phyloP scores from a whole-genome alignment of 2,329 filamentous ascomycete genomes.

The Ascochyta fabae region DNA sequence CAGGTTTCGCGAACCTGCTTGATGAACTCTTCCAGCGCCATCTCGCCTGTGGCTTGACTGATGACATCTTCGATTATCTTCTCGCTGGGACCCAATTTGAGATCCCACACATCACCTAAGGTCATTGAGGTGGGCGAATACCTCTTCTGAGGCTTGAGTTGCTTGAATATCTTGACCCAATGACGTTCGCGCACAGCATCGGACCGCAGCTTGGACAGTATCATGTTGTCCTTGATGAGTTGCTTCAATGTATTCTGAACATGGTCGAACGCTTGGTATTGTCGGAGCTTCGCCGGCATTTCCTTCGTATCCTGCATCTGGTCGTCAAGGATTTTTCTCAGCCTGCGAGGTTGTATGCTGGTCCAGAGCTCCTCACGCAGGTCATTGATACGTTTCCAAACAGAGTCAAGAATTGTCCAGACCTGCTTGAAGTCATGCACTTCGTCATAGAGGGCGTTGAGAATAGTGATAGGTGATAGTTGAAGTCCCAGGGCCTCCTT shows the following conservation, averaged over 20 bases:
- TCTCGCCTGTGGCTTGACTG: conserved; percentile 93
- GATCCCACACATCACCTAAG: conserved; percentile 97
- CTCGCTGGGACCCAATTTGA: conserved; percentile 88
- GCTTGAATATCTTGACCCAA: conserved; percentile 98
- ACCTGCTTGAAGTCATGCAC: conserved; percentile 99
- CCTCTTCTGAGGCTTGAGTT: conserved; percentile 87
- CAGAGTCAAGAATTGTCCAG: conserved; percentile 92
- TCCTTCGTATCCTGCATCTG: conserved; percentile 98
- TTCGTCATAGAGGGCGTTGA: conserved; percentile 88
- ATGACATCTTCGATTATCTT: conserved; percentile 91
- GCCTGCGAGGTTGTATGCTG: conserved; percentile 91
- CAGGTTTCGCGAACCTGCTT: conserved; percentile 96
- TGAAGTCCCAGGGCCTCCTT: conserved; percentile 96
- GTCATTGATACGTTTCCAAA: conserved; percentile 96
- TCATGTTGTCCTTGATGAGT: conserved; percentile 86
- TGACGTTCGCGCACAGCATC: conserved; percentile 96
- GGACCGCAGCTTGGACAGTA: conserved; percentile 90
- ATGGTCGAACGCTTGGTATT: conserved; percentile 99
- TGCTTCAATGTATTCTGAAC: conserved; percentile 90
- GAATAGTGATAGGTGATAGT: conserved; percentile 76
- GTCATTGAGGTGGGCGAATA: conserved; percentile 96
- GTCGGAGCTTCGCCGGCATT: conserved; percentile 98
- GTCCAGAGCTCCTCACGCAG: conserved; percentile 93
- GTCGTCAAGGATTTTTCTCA: conserved; percentile 85
- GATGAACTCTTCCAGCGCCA: conserved; percentile 97